These are phyloP conservation scores for Rhodomyrtus tomentosa DNA, from an alignment of 345 rosid species.

Conservation along the genomic window DNA sequence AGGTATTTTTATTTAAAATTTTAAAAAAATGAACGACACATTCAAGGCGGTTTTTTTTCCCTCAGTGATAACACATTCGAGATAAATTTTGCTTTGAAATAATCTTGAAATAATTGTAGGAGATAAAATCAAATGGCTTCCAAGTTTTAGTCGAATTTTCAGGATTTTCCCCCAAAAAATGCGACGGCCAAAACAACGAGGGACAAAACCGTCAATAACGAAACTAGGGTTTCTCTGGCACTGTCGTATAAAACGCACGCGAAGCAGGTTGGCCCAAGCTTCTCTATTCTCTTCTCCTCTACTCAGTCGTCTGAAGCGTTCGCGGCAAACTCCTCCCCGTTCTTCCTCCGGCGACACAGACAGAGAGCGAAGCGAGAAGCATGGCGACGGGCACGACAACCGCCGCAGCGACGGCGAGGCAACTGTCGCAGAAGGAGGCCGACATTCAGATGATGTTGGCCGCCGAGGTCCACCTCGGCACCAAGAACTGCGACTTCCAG, in stretches of 20 bases:
- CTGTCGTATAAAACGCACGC: not conserved
- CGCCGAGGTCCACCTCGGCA: slow-evolving; percentile 84
- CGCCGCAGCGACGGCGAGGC: slow-evolving; percentile 16
- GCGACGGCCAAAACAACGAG: not conserved
- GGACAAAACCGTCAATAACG: not conserved
- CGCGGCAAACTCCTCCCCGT: not conserved
- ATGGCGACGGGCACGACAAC: slow-evolving; percentile 29
- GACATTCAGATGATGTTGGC: slow-evolving; percentile 86
- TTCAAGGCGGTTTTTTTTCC: no score
- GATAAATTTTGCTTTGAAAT: no score
- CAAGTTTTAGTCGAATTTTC: not conserved
- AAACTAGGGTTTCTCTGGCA: slow-evolving; percentile 10
- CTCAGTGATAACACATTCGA: no score
- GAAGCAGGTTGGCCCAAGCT: not conserved
- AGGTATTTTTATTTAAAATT: no score
- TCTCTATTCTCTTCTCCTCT: not conserved
- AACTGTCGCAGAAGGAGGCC: slow-evolving; percentile 51
- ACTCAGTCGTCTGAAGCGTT: not conserved
- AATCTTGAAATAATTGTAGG: no score
- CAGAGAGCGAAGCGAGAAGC: not conserved
- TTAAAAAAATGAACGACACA: not conserved
- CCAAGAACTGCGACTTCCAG: slow-evolving; percentile 84
- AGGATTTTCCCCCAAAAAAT: not conserved
- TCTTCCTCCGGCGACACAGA: not conserved
- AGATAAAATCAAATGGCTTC: not conserved